A percentile compares a stretch with the other conserved stretches of the same genome.
Conservation (phyloP, 2,329 filamentous ascomycete species). For the Pyricularia grisea region DNA sequence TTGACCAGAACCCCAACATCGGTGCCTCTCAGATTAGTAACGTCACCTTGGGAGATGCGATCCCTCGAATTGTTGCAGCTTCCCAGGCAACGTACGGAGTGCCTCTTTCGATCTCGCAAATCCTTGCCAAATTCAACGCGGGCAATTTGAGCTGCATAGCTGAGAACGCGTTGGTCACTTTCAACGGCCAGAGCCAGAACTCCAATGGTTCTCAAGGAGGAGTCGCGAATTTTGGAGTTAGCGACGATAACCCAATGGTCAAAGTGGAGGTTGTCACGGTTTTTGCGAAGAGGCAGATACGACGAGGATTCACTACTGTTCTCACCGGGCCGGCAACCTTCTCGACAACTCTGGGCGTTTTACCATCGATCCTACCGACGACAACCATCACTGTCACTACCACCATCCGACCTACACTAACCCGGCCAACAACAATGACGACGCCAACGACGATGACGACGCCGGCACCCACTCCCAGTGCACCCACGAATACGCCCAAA, state of each 20-base stretch:
- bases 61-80: conserved; percentile 63
- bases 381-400: conserved; percentile 14
- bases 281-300: background rate
- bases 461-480: conserved; percentile 14
- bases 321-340: background rate
- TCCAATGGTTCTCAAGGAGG: conserved; percentile 7
- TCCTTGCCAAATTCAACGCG: conserved; percentile 68
- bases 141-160: conserved; percentile 70
- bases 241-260: conserved; percentile 11
- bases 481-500: conserved; percentile 10
- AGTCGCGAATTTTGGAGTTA: background rate
- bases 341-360: background rate
- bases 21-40: conserved; percentile 39
- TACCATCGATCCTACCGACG: conserved; percentile 3
- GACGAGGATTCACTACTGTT: background rate
- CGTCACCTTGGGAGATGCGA: conserved; percentile 71
- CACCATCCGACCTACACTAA: conserved; percentile 14
- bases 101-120: conserved; percentile 56
- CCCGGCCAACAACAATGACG: conserved; percentile 15
- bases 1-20: conserved; percentile 7
- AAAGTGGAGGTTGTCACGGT: conserved; percentile 10
- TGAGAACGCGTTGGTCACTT: conserved; percentile 82
- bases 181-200: conserved; percentile 46
- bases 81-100: conserved; percentile 65
- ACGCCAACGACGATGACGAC: conserved; percentile 17